Conservation (phyloP, 305 asterid species). For the Plantago rigida region DNA sequence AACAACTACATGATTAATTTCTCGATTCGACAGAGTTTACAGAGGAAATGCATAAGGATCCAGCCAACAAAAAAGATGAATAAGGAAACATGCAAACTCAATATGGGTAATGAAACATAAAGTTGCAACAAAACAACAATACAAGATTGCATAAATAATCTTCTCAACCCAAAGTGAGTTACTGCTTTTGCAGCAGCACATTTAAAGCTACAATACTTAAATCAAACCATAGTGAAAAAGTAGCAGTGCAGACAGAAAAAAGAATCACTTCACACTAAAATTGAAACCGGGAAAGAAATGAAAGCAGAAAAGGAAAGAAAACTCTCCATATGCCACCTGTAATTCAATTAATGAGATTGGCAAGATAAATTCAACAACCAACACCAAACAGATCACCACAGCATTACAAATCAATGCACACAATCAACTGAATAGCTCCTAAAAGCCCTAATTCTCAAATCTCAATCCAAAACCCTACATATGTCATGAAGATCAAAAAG, state of each 20-base stretch:
- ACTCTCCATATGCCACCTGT: neutral
- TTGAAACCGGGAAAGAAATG: neutral
- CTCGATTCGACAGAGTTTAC: neutral
- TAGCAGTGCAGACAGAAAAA: too few species aligned
- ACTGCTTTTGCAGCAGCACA: neutral
- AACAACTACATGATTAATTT: conserved; percentile 8
- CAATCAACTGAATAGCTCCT: too few species aligned
- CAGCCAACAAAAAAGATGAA: too few species aligned
- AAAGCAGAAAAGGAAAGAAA: neutral
- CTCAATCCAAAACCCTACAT: too few species aligned
- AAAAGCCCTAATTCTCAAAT: too few species aligned
- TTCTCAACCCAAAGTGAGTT: neutral
- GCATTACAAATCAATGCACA: too few species aligned
- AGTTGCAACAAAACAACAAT: neutral
- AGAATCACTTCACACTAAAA: neutral
- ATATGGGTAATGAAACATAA: too few species aligned
- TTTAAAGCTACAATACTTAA: neutral
- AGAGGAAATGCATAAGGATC: too few species aligned
- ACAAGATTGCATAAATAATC: neutral
- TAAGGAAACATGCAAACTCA: too few species aligned
- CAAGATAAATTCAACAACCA: neutral
- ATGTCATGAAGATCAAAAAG: too few species aligned
- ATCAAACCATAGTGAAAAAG: neutral
- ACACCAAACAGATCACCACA: neutral
- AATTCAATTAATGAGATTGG: neutral